Percentiles rank a stretch among this genome's conserved stretches.
Conservation (phyloP, 2,329 filamentous ascomycete genomes). For the Alternaria sp. region DNA sequence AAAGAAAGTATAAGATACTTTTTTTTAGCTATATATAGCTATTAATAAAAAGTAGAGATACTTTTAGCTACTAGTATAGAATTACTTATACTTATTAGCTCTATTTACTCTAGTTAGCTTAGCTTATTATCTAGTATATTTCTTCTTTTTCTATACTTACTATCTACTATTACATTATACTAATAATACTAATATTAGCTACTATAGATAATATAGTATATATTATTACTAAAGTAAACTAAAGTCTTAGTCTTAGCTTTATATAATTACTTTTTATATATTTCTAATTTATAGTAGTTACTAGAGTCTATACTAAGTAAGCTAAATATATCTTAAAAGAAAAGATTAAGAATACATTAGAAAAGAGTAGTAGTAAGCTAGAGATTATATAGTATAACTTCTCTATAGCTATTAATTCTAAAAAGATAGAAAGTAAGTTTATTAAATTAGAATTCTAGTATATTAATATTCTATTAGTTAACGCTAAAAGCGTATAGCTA, state of each 20-base stretch:
- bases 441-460: neutral
- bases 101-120: too few relatives aligned
- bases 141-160: too few relatives aligned
- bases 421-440: neutral
- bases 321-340: conserved; percentile 1
- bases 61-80: too few relatives aligned
- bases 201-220: neutral
- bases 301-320: neutral
- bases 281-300: conserved; percentile 1
- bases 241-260: conserved; percentile 7
- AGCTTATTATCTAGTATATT: too few relatives aligned
- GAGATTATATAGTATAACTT: conserved; percentile 6
- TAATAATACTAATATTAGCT: neutral
- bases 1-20: too few relatives aligned
- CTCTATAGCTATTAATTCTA: neutral
- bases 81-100: too few relatives aligned
- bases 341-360: neutral
- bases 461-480: conserved; percentile 1
- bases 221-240: conserved; percentile 7
- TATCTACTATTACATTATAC: too few relatives aligned
- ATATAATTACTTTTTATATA: conserved; percentile 1
- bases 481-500: neutral
- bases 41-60: too few relatives aligned
- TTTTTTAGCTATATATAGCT: too few relatives aligned
- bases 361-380: conserved; percentile 5